Evolutionary conservation across 108 stramenopile species (phyloP).

Genomic region (Skeletonema tropicum): DNA sequence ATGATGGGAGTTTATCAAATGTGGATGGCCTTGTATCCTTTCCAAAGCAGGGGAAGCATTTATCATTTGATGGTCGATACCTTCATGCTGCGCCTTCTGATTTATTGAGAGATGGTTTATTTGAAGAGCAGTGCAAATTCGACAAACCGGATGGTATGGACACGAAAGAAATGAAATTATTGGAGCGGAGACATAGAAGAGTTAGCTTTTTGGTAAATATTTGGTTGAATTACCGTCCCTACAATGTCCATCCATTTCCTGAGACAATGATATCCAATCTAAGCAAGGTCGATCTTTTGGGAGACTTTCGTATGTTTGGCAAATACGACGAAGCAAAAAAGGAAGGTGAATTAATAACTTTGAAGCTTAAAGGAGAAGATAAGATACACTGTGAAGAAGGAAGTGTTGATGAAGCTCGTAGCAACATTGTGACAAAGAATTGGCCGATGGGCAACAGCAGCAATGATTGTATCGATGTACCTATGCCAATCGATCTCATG

Average conservation of each 20-base stretch:
- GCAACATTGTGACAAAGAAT: conserved; percentile 1
- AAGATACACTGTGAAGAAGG: conserved; percentile 1
- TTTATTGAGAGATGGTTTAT: conserved; percentile 59
- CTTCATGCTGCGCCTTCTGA: conserved; percentile 79
- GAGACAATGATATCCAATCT: conserved; percentile 40
- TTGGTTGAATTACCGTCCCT: conserved; percentile 46
- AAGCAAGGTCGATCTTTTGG: conserved; percentile 31
- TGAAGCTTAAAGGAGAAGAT: neutral
- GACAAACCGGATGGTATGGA: conserved; percentile 8
- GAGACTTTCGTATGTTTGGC: conserved; percentile 22
- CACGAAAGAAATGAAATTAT: conserved; percentile 22
- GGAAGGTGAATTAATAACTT: neutral
- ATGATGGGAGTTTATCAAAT: conserved; percentile 13
- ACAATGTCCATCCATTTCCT: conserved; percentile 38
- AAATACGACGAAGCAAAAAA: neutral
- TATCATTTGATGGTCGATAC: conserved; percentile 80
- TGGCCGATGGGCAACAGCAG: conserved; percentile 75
- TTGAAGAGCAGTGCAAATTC: conserved; percentile 53
- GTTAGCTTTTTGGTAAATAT: conserved; percentile 50
- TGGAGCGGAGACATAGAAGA: conserved; percentile 36
- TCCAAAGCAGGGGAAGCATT: conserved; percentile 76
- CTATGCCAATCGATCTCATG: conserved; percentile 54
- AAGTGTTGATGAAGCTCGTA: neutral
- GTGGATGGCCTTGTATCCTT: conserved; percentile 62
- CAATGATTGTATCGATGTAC: conserved; percentile 50